These are phyloP conservation scores for Arthrinium puccinioides DNA, from an alignment of 2,329 filamentous ascomycete genomes.

Conservation along the genomic window DNA sequence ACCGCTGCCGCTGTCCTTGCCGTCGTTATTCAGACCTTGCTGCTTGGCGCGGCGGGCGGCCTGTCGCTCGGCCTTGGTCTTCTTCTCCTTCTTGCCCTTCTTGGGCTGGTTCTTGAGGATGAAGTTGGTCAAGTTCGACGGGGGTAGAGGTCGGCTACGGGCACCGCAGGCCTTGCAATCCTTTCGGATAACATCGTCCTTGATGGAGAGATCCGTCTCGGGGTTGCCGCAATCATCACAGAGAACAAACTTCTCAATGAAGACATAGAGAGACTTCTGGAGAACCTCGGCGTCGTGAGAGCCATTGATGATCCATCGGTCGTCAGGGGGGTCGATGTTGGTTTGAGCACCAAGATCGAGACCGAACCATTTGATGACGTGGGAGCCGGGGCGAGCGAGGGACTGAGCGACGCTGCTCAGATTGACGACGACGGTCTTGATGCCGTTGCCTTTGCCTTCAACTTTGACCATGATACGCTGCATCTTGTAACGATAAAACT, in stretches of 20 bases:
- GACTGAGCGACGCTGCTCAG: conserved; percentile 88
- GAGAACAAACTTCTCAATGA: conserved; percentile 97
- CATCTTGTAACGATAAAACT: conserved; percentile 99
- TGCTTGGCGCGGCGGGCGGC: conserved; percentile 88
- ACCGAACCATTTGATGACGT: conserved; percentile 99
- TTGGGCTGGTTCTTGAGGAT: conserved; percentile 91
- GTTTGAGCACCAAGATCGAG: conserved; percentile 98
- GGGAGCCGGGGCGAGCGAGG: conserved; percentile 83
- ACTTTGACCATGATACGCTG: conserved; percentile 98
- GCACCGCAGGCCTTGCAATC: conserved; percentile 99
- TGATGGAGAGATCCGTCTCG: conserved; percentile 93
- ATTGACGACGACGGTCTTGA: conserved; percentile 98
- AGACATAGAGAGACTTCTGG: conserved; percentile 95
- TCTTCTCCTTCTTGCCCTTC: conserved; percentile 91
- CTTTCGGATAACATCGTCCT: conserved; percentile 82
- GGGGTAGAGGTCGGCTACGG: conserved; percentile 82
- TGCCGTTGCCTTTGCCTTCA: conserved; percentile 98
- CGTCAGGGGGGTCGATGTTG: conserved; percentile 93
- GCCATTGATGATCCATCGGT: conserved; percentile 99
- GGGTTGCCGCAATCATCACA: conserved; percentile 99
- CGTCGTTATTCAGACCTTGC: conserved; percentile 52
- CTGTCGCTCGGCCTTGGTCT: conserved; percentile 84
- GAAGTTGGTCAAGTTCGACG: conserved; percentile 93
- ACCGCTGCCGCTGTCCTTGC: conserved; percentile 46
- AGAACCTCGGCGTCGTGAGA: conserved; percentile 92